Evolutionary conservation across 768 basidiomycete genomes (phyloP).

Genomic region (Infundibulicybe gibba): DNA sequence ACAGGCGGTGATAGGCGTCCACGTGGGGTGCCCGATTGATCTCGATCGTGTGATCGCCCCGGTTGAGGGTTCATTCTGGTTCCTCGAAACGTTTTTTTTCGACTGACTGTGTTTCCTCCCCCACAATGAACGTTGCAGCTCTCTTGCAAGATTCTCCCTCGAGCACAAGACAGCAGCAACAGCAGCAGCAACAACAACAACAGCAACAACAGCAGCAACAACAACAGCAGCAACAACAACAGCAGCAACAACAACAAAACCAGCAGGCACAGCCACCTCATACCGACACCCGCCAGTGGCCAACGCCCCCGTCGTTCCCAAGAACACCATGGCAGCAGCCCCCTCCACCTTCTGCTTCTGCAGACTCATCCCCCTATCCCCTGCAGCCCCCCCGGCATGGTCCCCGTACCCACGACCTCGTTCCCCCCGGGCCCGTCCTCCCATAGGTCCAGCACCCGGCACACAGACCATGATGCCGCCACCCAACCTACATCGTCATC

Average conservation of each 20-base stretch:
- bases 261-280: constrained; percentile 2
- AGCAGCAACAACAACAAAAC: constrained; percentile 5
- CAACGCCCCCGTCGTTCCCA: not conserved
- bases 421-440: not conserved
- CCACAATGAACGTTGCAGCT: constrained; percentile 63
- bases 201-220: constrained; percentile 7
- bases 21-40: constrained; percentile 3
- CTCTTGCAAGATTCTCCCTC: constrained; percentile 71
- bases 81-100: not conserved
- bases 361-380: constrained; percentile 8
- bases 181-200: constrained; percentile 21
- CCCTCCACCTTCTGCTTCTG: not conserved
- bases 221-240: constrained; percentile 3
- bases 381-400: constrained; percentile 11
- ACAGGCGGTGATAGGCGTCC: no score
- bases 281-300: constrained; percentile 1
- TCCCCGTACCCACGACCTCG: not conserved
- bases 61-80: constrained; percentile 9
- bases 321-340: not conserved
- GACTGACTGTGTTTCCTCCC: not conserved
- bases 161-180: constrained; percentile 35
- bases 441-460: not conserved
- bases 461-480: not conserved
- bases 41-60: constrained; percentile 21
- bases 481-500: not conserved